Evolutionary conservation across 2,329 filamentous ascomycete species (phyloP).

Genomic region (Botrytis aclada): DNA sequence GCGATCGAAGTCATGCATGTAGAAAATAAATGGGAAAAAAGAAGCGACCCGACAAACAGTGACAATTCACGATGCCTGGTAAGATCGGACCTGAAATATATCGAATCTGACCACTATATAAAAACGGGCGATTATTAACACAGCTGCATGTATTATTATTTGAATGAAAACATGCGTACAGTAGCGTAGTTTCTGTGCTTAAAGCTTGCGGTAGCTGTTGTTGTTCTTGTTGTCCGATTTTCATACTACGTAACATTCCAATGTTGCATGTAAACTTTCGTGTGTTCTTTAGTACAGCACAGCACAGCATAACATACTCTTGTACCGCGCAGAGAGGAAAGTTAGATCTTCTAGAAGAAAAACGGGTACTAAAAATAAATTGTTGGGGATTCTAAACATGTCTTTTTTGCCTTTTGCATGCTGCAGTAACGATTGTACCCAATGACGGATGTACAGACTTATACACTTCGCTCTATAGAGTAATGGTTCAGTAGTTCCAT

Average conservation of each 20-base stretch:
- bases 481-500: not conserved
- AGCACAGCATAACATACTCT: not conserved
- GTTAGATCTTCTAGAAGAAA: conserved; percentile 12
- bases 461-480: not conserved
- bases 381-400: not conserved
- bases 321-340: not conserved
- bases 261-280: conserved; percentile 12
- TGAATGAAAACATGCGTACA: not conserved
- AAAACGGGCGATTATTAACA: not conserved
- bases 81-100: not conserved
- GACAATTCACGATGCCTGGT: not conserved
- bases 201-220: not conserved
- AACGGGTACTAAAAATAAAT: conserved; percentile 10
- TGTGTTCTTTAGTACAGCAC: conserved; percentile 3
- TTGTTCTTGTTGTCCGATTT: not conserved
- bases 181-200: not conserved
- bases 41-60: not conserved
- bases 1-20: conserved; percentile 10
- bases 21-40: conserved; percentile 5
- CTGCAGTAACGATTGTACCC: not conserved
- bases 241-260: conserved; percentile 15
- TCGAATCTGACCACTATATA: not conserved
- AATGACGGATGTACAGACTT: not conserved
- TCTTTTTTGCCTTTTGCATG: not conserved
- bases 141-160: not conserved